Evolutionary conservation across 768 basidiomycete species (phyloP).

Genomic region (Pleurotus platypus): DNA sequence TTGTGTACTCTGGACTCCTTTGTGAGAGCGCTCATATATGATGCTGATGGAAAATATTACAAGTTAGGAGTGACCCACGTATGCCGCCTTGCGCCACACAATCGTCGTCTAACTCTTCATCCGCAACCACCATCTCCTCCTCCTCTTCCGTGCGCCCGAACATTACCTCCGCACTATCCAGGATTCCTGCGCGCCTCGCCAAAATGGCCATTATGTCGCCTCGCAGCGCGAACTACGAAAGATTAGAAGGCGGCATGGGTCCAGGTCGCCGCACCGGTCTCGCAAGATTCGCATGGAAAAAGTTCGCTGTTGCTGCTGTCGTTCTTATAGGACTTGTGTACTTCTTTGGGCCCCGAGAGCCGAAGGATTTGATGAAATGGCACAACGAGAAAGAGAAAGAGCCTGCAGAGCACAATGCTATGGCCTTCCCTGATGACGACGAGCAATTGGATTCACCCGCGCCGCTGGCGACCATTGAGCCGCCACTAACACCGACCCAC

Average conservation of each 20-base stretch:
- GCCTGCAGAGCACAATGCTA: background rate
- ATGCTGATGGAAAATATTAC: no score
- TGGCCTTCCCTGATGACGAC: background rate
- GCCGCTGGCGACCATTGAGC: background rate
- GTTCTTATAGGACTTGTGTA: constrained; percentile 60
- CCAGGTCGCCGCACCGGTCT: constrained; percentile 32
- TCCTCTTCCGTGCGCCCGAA: constrained; percentile 3
- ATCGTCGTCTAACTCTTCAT: background rate
- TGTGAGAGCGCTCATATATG: no score
- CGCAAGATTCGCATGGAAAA: constrained; percentile 54
- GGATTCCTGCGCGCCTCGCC: background rate
- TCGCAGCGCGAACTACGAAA: constrained; percentile 26
- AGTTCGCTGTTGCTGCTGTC: constrained; percentile 56
- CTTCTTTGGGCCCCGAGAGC: constrained; percentile 55
- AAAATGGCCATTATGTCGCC: constrained; percentile 19
- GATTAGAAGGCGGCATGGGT: constrained; percentile 41
- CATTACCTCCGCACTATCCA: background rate
- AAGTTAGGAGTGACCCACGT: no score
- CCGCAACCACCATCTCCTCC: background rate
- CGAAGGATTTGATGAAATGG: background rate
- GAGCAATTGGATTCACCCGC: background rate
- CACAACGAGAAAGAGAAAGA: background rate
- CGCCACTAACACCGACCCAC: background rate
- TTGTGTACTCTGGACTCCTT: no score
- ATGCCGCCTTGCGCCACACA: background rate